Base-by-base conservation (phyloP, 371 early-diverging fungal species). In the Mucor circinelloides region DNA sequence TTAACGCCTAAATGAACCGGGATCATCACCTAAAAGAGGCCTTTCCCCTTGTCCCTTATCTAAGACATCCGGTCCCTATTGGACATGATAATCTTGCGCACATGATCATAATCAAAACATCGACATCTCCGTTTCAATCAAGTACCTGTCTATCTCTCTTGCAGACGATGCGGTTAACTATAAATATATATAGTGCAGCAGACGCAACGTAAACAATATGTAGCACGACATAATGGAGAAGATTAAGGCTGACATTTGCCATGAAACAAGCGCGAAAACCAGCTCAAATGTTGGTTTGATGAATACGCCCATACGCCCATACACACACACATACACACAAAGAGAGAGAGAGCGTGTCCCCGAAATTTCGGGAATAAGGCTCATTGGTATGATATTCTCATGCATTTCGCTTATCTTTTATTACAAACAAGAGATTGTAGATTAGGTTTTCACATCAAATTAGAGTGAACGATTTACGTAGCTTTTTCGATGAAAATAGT, bases 101-200 rank as follows among this genome's bases (percentile, higher is more conserved):
- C 52, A 52, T 52, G 52, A 52, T 60, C 60, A 60, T 60, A 46
- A 46, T 44, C 44, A 42, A 60, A 30, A 25, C 30, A 44, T 60
- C 44, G 28, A 44, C 30, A 60, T 42, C 44, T 44, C 44, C 44
- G 44, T 44, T n/a, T 44, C 6, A 44, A 44, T 44, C 44, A 44
- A 44, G 44, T 1, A 6, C n/a, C 44, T 44, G 44, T n/a, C 44
- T 44, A 36, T 36, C 36, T 36, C 36, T 36, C 12, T 36, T 36
- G 13, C 10, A 36, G 12, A 36, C 36, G 12, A 36, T 13, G 36
- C 36, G 36, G 13, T 36, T 36, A 36, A 36, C 36, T 36, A 36
- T 36, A 36, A 36, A 36, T 36, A 36, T 36, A 36, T 36, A 36
- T 13, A 13, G 36, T 36, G 36, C 36, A 36, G 10, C 13, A 36